Evolutionary conservation across 2,329 filamentous ascomycete species (phyloP).

Genomic region (Botryosphaeria agaves): DNA sequence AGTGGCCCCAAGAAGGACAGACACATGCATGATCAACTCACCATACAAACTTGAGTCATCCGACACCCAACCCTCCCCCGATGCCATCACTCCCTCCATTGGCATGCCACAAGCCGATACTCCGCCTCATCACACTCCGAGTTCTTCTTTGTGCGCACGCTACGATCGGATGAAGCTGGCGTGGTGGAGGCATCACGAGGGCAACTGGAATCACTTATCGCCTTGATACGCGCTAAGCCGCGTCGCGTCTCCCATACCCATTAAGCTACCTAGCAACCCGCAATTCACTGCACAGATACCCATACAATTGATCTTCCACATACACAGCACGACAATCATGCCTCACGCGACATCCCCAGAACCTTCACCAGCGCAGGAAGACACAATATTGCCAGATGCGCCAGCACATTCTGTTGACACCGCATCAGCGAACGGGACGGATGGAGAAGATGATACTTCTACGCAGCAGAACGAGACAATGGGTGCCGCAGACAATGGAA

Average conservation of each 20-base stretch:
- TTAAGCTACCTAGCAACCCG: neutral
- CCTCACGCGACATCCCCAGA: neutral
- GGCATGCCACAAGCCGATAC: too few relatives aligned
- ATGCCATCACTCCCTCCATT: too few relatives aligned
- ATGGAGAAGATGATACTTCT: neutral
- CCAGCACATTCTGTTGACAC: neutral
- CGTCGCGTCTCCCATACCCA: neutral
- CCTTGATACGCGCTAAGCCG: neutral
- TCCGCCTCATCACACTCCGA: too few relatives aligned
- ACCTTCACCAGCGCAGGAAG: neutral
- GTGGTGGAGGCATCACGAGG: too few relatives aligned
- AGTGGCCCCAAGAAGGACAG: too few relatives aligned
- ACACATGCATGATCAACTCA: too few relatives aligned
- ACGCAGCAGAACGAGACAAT: neutral
- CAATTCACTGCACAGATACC: neutral
- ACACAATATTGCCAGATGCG: slow-evolving; percentile 1
- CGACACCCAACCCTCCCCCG: too few relatives aligned
- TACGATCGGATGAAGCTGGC: too few relatives aligned
- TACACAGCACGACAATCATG: neutral
- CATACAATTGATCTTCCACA: neutral
- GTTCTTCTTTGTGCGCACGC: too few relatives aligned
- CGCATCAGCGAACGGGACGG: neutral
- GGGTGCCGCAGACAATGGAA: slow-evolving; percentile 2
- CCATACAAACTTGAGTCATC: too few relatives aligned
- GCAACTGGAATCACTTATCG: neutral